Evolutionary conservation across 768 basidiomycete genomes (phyloP), one percentile per base, ranked within the genome.

Genomic region (Sporobolomyces pararoseus): DNA sequence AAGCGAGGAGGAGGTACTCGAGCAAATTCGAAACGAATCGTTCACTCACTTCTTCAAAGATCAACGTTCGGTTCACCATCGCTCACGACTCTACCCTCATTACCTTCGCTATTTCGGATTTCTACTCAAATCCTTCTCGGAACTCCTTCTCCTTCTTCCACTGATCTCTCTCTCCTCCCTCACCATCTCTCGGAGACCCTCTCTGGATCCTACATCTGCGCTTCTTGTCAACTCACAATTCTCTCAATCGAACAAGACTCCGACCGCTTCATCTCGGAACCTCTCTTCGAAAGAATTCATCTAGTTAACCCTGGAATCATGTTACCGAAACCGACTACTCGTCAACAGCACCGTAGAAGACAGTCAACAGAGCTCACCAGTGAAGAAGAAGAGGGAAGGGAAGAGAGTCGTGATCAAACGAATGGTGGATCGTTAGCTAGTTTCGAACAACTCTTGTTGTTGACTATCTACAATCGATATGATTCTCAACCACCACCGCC

Each of bases 181-280:
- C 50, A 35, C 3, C 66, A 65, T 23, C 59, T 68, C 27, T 7
- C 7, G 4, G 47, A 64, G 9, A 5, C 35, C 25, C 29, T 68
- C 32, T 19, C 27, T 5, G 7, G 9, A 0, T 65, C 66, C 4
- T 68, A 72, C 47, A 19, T 9, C 12, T 72, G 71, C 52, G 17
- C 46, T 9, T 72, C 71, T 2, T 72, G 71, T 52, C 5, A 2
- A 2, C 7, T 6, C 13, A 34, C 21, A 25, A 44, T 39, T 23
- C 44, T 23, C 35, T 57, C 14, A 17, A 34, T 29, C 49, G 16
- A 54, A 54, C 39, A 69, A 49, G 37, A 63, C 47, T 35, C 44
- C 42, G 13, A 42, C 54, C 19, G 62, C 50, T 51, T 50, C 57
- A 46, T 57, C 12, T 31, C 10, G 31, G 53, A 34, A 54, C 35